Evolutionary conservation across 2,329 filamentous ascomycete genomes (phyloP), one percentile per base, ranked within the genome.

Genomic region (Sclerotinia trifoliorum): DNA sequence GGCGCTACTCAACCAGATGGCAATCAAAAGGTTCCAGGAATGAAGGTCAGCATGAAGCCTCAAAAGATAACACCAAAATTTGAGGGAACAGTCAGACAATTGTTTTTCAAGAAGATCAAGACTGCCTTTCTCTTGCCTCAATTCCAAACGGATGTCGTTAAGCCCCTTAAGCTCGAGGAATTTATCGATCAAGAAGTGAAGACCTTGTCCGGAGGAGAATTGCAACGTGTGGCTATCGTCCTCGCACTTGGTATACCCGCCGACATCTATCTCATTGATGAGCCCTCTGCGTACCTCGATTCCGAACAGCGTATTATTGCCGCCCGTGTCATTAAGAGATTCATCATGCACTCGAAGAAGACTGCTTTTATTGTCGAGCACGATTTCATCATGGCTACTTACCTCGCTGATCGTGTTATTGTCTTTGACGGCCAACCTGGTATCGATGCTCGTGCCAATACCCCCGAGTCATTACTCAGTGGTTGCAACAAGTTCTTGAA

Each of bases 91-190:
- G 95, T 99, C 69, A 93, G 95, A 71, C 93, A 97, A 81, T 86
- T 99, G 63, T 98, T 99, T 86, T 97, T 98, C 88, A 99, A 99
- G 90, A 94, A 95, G 84, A 99, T 99, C 82, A 97, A 97, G 86
- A 89, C 93, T 71, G 90, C 94, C 49, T 99, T 99, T 87, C 81
- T 99, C 76, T 95, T 90, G 75, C 95, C 95, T 42, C 95, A 99
- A 81, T 99, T 99, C 86, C 95, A 99, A 84, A 99, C 95, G 19
- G 95, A 99, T 80, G 96, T 99, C 68, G 96, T 98, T 83, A 98
- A 98, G 84, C 95, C 96, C n/a, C 87, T 99, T 70, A 97, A 96
- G 84, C 89, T 99, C 70, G 95, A 99, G 65, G 95, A 98, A 79
- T 99, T 99, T 81, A 98, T 99, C 78, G 95, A 99, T 79, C 95